These are phyloP conservation scores for Chlamydomonas sp. DNA, from an alignment of 139 green algal species.

Conservation along the genomic window DNA sequence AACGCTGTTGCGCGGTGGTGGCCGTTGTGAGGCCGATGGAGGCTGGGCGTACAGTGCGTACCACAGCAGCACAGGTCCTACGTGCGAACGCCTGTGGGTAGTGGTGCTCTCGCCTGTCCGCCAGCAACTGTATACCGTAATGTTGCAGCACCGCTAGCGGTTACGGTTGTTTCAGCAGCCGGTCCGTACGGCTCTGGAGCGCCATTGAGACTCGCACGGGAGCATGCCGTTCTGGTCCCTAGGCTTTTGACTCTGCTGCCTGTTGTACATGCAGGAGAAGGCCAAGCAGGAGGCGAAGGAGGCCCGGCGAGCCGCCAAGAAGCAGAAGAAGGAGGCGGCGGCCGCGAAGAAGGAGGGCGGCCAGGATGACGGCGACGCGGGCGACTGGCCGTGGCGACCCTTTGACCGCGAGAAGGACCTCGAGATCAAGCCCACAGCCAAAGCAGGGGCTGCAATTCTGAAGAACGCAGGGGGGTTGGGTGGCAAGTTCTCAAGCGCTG, in stretches of 20 bases:
- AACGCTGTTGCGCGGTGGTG: too few species aligned
- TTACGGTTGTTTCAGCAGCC: too few species aligned
- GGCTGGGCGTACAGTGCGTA: too few species aligned
- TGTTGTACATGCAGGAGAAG: too few species aligned
- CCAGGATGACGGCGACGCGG: background rate
- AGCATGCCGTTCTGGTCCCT: too few species aligned
- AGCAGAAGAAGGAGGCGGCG: background rate
- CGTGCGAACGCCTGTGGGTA: too few species aligned
- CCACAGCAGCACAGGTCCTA: background rate
- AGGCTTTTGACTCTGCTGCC: too few species aligned
- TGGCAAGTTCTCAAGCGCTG: slow-evolving; percentile 49
- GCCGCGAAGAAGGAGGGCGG: background rate
- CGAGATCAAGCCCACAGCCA: slow-evolving; percentile 46
- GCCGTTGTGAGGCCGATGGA: too few species aligned
- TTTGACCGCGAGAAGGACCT: slow-evolving; percentile 87
- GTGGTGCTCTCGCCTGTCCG: background rate
- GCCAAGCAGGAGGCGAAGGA: slow-evolving; percentile 25
- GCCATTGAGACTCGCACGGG: too few species aligned
- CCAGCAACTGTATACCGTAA: too few species aligned
- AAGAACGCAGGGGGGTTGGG: slow-evolving; percentile 52
- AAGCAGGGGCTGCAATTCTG: slow-evolving; percentile 56
- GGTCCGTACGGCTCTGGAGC: too few species aligned
- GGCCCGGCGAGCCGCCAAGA: slow-evolving; percentile 3
- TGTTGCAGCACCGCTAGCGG: too few species aligned
- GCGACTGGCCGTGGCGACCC: slow-evolving; percentile 68